Conservation (phyloP, 192 early-diverging fungal species). For the Lobosporangium transversale region DNA sequence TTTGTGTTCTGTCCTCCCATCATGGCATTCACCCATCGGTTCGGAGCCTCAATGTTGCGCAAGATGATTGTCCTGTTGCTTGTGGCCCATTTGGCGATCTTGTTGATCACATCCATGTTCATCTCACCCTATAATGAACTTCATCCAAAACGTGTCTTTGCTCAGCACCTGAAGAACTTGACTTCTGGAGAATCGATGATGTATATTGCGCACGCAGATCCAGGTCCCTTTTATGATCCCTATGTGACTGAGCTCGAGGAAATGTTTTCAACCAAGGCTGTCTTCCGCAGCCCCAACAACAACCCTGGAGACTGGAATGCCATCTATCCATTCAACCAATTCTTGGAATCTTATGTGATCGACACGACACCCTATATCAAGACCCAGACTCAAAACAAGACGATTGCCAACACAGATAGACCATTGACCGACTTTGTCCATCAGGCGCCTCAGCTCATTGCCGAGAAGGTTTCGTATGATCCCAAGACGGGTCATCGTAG, state of each 20-base stretch:
- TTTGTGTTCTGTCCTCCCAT: constrained; percentile 60
- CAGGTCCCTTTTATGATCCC: constrained; percentile 57
- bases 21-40: constrained; percentile 63
- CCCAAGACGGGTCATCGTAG: constrained; percentile 56
- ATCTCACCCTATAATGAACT: constrained; percentile 65
- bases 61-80: constrained; percentile 41
- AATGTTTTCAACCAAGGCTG: constrained; percentile 49
- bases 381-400: constrained; percentile 35
- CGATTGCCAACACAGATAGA: constrained; percentile 17
- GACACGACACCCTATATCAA: constrained; percentile 41
- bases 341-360: constrained; percentile 61
- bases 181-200: constrained; percentile 66
- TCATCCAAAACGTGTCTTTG: constrained; percentile 72
- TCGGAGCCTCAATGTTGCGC: constrained; percentile 52
- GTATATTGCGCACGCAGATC: constrained; percentile 70
- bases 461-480: constrained; percentile 61
- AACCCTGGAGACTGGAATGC: constrained; percentile 67
- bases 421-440: constrained; percentile 40
- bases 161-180: constrained; percentile 72
- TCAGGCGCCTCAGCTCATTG: constrained; percentile 47
- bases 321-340: constrained; percentile 73
- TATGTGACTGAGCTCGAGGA: constrained; percentile 57
- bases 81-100: constrained; percentile 47
- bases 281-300: constrained; percentile 31
- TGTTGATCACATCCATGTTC: constrained; percentile 48